Evolutionary conservation across 306 rosid genomes (phyloP).

Genomic region (Alnus glutinosa): DNA sequence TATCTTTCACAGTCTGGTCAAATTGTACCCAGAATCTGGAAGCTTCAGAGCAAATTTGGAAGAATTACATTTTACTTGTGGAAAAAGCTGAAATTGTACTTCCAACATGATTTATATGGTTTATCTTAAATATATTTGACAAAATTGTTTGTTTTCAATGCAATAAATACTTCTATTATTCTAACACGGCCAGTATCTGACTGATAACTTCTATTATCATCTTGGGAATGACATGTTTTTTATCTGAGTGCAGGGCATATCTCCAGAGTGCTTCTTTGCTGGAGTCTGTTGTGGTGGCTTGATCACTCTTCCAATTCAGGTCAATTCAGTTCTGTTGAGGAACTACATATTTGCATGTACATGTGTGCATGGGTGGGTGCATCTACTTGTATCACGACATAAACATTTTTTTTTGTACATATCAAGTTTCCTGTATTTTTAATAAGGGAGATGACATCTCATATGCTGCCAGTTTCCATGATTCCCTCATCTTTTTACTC

Average conservation of each 20-base stretch:
- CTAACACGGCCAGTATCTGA: background rate
- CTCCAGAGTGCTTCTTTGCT: conserved; percentile 58
- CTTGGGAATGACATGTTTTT: conserved; percentile 3
- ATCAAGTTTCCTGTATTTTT: background rate
- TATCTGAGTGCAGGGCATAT: conserved; percentile 50
- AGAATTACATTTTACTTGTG: background rate
- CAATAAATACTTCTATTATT: background rate
- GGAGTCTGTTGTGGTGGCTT: conserved; percentile 71
- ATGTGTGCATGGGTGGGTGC: background rate
- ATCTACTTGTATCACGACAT: background rate
- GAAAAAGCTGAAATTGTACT: background rate
- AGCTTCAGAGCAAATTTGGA: background rate
- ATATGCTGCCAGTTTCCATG: conserved; percentile 1
- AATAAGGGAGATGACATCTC: background rate
- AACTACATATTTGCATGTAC: background rate
- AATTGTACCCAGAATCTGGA: background rate
- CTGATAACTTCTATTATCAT: background rate
- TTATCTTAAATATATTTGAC: background rate
- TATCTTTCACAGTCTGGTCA: background rate
- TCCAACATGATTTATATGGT: background rate
- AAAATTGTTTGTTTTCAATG: conserved; percentile 4
- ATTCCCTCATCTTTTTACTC: background rate
- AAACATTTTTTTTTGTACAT: background rate
- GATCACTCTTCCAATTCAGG: conserved; percentile 66
- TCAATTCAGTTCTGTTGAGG: conserved; percentile 20